A percentile compares a stretch with the other conserved stretches of the same genome.
Conservation (phyloP, 345 rosid genomes). For the Eucalyptus victrix region DNA sequence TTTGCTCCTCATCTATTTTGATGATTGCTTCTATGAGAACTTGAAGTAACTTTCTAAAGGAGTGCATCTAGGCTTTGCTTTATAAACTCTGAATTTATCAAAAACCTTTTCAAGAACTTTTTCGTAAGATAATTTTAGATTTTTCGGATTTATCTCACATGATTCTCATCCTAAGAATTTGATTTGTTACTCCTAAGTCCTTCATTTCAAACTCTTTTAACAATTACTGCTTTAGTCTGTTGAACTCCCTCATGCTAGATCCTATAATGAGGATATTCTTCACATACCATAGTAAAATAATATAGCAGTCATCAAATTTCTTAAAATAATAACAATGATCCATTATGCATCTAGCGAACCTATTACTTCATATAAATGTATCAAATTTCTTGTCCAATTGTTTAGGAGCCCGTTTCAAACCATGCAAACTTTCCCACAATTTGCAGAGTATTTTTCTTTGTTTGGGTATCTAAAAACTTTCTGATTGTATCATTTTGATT, state of each 20-base stretch:
- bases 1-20: background rate
- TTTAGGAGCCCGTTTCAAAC: background rate
- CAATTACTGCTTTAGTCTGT: background rate
- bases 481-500: background rate
- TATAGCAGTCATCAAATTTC: background rate
- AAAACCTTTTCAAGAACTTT: background rate
- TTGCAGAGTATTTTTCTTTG: background rate
- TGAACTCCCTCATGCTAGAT: background rate
- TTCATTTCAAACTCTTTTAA: background rate
- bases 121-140: background rate
- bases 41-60: background rate
- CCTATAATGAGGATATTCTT: background rate
- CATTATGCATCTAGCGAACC: background rate
- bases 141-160: background rate
- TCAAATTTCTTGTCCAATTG: background rate
- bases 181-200: background rate
- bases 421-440: background rate
- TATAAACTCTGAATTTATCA: background rate
- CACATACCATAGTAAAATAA: background rate
- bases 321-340: background rate
- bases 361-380: background rate
- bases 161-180: background rate
- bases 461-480: background rate
- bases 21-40: background rate
- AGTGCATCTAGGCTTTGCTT: background rate